Percentiles rank a stretch among this genome's conserved stretches.
Evolutionary conservation across 2,329 filamentous ascomycete genomes (phyloP).

Genomic region (Ceratocystis eucalypticola): DNA sequence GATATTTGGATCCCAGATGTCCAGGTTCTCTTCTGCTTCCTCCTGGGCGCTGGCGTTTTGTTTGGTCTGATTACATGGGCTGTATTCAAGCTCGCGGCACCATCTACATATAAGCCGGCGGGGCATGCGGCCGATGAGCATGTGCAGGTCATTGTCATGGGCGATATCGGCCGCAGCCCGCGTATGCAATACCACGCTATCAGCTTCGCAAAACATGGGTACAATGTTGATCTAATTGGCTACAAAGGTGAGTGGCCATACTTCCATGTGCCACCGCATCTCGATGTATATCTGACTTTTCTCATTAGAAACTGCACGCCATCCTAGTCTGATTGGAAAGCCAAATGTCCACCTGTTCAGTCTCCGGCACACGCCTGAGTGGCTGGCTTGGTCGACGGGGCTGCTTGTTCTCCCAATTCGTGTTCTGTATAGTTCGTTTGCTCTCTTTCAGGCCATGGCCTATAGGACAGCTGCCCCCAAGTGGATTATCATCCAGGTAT

Average conservation of each 20-base stretch:
- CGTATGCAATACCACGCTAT: slow-evolving; percentile 98
- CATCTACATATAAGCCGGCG: slow-evolving; percentile 28
- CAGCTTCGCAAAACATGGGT: slow-evolving; percentile 73
- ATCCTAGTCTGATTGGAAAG: slow-evolving; percentile 61
- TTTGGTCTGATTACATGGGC: slow-evolving; percentile 9
- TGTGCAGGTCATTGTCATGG: slow-evolving; percentile 77
- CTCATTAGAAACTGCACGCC: slow-evolving; percentile 56
- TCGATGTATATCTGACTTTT: neutral
- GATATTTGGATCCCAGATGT: slow-evolving; percentile 17
- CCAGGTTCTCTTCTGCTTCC: slow-evolving; percentile 18
- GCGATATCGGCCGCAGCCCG: slow-evolving; percentile 88
- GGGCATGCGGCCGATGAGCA: slow-evolving; percentile 30
- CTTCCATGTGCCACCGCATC: neutral
- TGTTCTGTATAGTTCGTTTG: slow-evolving; percentile 34
- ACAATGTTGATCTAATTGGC: slow-evolving; percentile 70
- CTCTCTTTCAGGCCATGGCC: slow-evolving; percentile 56
- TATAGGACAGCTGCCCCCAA: slow-evolving; percentile 60
- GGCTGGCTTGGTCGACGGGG: slow-evolving; percentile 41
- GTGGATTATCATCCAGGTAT: slow-evolving; percentile 74
- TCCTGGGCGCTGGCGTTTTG: slow-evolving; percentile 7
- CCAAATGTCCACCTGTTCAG: slow-evolving; percentile 57
- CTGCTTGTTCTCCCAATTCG: slow-evolving; percentile 18
- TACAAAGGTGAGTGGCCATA: slow-evolving; percentile 51
- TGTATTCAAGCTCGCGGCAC: slow-evolving; percentile 24
- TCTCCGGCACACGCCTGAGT: slow-evolving; percentile 51